phyloP scores from a whole-genome alignment of 140 eudicot species.

The Oenanthe javanica region DNA sequence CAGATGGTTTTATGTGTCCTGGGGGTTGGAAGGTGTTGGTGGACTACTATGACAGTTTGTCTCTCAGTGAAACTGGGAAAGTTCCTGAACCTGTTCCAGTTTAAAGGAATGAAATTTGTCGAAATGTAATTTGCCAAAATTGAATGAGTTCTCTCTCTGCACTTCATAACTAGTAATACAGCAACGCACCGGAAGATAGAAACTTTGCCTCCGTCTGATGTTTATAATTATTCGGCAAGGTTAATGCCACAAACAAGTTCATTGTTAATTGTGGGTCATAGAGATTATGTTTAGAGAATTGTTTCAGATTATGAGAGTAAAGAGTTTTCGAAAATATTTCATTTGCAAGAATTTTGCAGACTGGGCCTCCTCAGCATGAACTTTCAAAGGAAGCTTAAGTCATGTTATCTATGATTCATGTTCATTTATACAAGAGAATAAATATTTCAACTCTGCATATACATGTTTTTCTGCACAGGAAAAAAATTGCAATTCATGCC shows the following conservation, averaged over 20 bases:
- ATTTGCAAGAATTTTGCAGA: not conserved
- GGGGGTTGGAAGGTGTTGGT: conserved; percentile 73
- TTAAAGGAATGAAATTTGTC: conserved; percentile 24
- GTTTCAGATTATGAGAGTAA: not conserved
- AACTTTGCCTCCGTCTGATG: not conserved
- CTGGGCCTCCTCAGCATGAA: not conserved
- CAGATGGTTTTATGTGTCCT: conserved; percentile 68
- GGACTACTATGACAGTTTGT: conserved; percentile 54
- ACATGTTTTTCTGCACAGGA: no score
- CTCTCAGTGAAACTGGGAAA: conserved; percentile 36
- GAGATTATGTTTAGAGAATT: not conserved
- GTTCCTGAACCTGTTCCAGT: conserved; percentile 42
- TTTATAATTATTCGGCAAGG: not conserved
- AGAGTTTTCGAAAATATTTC: not conserved
- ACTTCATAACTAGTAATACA: not conserved
- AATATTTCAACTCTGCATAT: no score
- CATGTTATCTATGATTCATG: no score
- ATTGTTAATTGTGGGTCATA: not conserved
- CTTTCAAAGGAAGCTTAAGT: not conserved
- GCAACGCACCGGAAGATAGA: not conserved
- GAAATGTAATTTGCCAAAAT: not conserved
- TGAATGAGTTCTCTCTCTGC: not conserved
- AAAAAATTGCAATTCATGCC: no score
- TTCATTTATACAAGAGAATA: no score
- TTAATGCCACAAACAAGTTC: not conserved